Percentiles rank a stretch among this genome's conserved stretches.
These are phyloP conservation scores for Picochlorum sp. DNA, from an alignment of 139 green algal species.

Conservation along the genomic window DNA sequence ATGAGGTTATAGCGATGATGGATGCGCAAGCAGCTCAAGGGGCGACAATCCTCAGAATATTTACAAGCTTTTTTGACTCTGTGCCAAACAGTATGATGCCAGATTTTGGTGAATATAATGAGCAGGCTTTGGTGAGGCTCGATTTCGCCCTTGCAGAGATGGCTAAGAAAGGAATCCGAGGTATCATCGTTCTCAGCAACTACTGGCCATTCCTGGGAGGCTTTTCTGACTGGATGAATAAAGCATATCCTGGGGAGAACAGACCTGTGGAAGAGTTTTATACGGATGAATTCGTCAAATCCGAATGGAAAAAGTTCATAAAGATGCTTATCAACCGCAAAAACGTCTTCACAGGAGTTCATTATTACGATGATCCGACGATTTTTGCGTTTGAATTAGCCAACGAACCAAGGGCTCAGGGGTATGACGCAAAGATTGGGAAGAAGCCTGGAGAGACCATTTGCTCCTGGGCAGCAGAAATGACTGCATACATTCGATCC, in stretches of 20 bases:
- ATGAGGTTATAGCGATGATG: not conserved
- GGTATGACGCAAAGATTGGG: slow-evolving; percentile 15
- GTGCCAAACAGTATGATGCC: slow-evolving; percentile 7
- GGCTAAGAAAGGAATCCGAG: slow-evolving; percentile 23
- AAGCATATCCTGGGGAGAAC: slow-evolving; percentile 11
- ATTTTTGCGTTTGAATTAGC: slow-evolving; percentile 31
- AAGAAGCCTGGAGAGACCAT: slow-evolving; percentile 10
- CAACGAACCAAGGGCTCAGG: slow-evolving; percentile 27
- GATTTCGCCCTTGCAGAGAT: slow-evolving; percentile 34
- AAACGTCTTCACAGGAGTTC: slow-evolving; percentile 22
- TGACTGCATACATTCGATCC: slow-evolving; percentile 18
- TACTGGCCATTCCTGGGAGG: slow-evolving; percentile 26
- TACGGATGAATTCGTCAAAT: slow-evolving; percentile 7
- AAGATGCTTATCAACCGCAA: slow-evolving; percentile 12
- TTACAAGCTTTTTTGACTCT: slow-evolving; percentile 7
- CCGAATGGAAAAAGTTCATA: slow-evolving; percentile 12
- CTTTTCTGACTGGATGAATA: slow-evolving; percentile 22
- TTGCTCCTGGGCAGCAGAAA: slow-evolving; percentile 22
- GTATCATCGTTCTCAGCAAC: slow-evolving; percentile 43
- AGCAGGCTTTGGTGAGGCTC: slow-evolving; percentile 35
- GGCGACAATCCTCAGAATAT: slow-evolving; percentile 8
- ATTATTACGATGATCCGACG: slow-evolving; percentile 30
- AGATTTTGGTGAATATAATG: slow-evolving; percentile 28
- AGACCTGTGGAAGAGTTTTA: slow-evolving; percentile 29
- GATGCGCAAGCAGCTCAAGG: slow-evolving; percentile 7